These are phyloP conservation scores for Hypoxylon sp. DNA, from an alignment of 2,329 filamentous ascomycete genomes.

Conservation along the genomic window DNA sequence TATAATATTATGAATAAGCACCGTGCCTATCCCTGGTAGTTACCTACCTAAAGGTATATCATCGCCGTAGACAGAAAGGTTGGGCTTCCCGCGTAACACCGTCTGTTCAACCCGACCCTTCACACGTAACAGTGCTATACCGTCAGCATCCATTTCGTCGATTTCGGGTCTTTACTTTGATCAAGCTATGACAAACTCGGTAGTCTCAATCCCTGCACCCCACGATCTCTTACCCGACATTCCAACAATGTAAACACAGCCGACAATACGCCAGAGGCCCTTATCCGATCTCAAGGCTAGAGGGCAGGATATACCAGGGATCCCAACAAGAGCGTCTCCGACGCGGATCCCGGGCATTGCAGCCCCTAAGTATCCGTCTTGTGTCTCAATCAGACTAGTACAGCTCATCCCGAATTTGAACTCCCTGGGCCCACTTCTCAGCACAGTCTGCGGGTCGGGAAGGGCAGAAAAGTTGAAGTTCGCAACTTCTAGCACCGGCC, in stretches of 20 bases:
- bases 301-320: constrained; percentile 8
- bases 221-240: constrained; percentile 6
- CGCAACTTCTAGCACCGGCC: constrained; percentile 12
- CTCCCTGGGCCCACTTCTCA: constrained; percentile 4
- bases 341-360: constrained; percentile 4
- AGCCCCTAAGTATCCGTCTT: constrained; percentile 10
- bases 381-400: constrained; percentile 15
- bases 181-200: not conserved
- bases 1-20: not conserved
- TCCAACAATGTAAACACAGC: constrained; percentile 7
- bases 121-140: too few relatives aligned
- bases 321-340: constrained; percentile 11
- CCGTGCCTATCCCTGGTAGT: too few relatives aligned
- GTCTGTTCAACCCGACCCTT: too few relatives aligned
- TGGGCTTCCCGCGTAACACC: too few relatives aligned
- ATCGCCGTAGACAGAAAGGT: too few relatives aligned
- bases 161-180: too few relatives aligned
- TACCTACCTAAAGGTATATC: too few relatives aligned
- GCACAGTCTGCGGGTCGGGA: constrained; percentile 7
- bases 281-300: not conserved
- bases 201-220: constrained; percentile 3
- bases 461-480: constrained; percentile 16
- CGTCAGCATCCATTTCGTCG: too few relatives aligned
- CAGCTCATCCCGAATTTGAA: constrained; percentile 13
- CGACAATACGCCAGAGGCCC: constrained; percentile 4